These are phyloP conservation scores for Wallacemonas sp. DNA, from an alignment of 208 protist species.

Conservation along the genomic window DNA sequence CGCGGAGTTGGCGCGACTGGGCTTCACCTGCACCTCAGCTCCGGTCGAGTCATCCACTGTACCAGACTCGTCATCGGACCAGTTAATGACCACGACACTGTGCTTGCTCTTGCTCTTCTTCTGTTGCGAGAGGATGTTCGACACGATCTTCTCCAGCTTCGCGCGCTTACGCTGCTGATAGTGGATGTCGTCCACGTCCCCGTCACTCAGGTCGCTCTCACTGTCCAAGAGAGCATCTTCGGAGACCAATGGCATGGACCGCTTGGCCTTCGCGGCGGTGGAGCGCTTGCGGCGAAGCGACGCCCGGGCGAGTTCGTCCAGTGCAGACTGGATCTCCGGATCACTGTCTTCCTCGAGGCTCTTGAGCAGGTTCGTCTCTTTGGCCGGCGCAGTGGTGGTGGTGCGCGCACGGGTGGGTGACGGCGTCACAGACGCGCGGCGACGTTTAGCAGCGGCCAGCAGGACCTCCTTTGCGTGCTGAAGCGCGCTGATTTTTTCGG, in stretches of 20 bases:
- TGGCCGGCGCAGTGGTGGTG: constrained; percentile 16
- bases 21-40: background rate
- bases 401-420: constrained; percentile 29
- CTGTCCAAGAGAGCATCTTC: constrained; percentile 21
- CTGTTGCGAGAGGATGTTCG: constrained; percentile 46
- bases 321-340: constrained; percentile 53
- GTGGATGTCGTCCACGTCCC: constrained; percentile 17
- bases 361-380: constrained; percentile 29
- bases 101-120: constrained; percentile 66
- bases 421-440: constrained; percentile 43
- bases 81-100: constrained; percentile 87
- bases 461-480: constrained; percentile 79
- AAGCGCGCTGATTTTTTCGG: constrained; percentile 54
- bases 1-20: constrained; percentile 7
- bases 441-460: constrained; percentile 44
- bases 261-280: constrained; percentile 13
- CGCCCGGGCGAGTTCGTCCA: constrained; percentile 33
- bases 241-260: constrained; percentile 49
- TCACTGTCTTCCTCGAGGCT: constrained; percentile 46
- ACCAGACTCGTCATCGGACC: constrained; percentile 38
- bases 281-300: constrained; percentile 12
- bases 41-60: constrained; percentile 5
- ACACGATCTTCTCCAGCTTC: constrained; percentile 70
- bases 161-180: constrained; percentile 33
- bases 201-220: constrained; percentile 16